These are phyloP conservation scores for Elongisporangium prolatum DNA, from an alignment of 352 stramenopile genomes.

Conservation along the genomic window DNA sequence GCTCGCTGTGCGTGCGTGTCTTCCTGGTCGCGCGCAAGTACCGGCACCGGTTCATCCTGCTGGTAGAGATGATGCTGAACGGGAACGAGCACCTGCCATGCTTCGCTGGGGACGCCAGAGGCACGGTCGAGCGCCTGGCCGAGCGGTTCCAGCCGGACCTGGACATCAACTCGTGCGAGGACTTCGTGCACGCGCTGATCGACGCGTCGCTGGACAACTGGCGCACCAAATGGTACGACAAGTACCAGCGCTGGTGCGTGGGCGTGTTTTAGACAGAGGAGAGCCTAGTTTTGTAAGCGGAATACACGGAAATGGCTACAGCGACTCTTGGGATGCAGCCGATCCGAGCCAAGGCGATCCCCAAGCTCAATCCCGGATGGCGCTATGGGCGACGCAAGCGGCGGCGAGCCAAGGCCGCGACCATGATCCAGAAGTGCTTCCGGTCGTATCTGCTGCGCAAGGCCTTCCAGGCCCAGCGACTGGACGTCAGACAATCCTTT, in stretches of 20 bases:
- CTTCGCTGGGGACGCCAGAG: slow-evolving; percentile 91
- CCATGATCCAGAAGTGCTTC: slow-evolving; percentile 71
- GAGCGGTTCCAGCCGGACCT: slow-evolving; percentile 93
- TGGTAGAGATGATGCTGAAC: slow-evolving; percentile 96
- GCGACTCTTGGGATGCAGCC: slow-evolving; percentile 13
- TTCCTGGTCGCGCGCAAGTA: slow-evolving; percentile 95
- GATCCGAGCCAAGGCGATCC: slow-evolving; percentile 27
- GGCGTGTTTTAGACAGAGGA: slow-evolving; percentile 66
- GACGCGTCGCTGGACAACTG: slow-evolving; percentile 96
- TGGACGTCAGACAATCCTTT: slow-evolving; percentile 44
- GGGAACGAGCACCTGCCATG: slow-evolving; percentile 96
- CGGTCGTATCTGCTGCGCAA: slow-evolving; percentile 54
- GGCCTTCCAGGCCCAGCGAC: slow-evolving; percentile 42
- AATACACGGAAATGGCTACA: background rate
- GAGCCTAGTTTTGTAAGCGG: background rate
- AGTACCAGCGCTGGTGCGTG: slow-evolving; percentile 92
- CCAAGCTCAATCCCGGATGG: slow-evolving; percentile 64
- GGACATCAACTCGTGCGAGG: slow-evolving; percentile 91
- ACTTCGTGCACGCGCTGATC: slow-evolving; percentile 95
- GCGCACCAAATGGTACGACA: slow-evolving; percentile 96
- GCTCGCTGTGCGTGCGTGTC: slow-evolving; percentile 93
- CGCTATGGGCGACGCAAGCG: slow-evolving; percentile 28
- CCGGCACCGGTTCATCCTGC: slow-evolving; percentile 92
- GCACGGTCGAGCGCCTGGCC: slow-evolving; percentile 86
- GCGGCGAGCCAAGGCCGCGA: slow-evolving; percentile 37